phyloP scores from a whole-genome alignment of 352 stramenopile genomes.

The Saprolegnia diclina region DNA sequence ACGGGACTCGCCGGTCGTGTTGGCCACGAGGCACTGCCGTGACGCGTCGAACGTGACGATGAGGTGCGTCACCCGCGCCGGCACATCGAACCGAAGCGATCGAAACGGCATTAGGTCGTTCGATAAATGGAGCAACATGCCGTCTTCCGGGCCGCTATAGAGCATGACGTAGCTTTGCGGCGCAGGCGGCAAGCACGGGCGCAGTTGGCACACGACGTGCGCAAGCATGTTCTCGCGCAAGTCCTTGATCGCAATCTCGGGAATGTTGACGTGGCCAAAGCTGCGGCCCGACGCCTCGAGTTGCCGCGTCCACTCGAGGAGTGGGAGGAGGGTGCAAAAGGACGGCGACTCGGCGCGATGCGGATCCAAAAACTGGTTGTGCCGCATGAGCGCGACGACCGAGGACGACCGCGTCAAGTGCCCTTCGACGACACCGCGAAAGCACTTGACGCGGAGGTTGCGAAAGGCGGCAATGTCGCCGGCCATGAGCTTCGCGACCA shows the following conservation, averaged over 20 bases:
- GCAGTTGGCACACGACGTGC: constrained; percentile 19
- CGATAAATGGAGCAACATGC: constrained; percentile 19
- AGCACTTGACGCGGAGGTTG: constrained; percentile 5
- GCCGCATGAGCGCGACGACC: constrained; percentile 3
- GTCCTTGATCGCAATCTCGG: constrained; percentile 19
- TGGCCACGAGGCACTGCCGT: constrained; percentile 13
- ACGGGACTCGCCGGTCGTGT: constrained; percentile 19
- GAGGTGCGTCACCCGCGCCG: constrained; percentile 5
- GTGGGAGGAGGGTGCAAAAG: constrained; percentile 6
- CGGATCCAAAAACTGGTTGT: constrained; percentile 14
- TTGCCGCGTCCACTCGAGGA: constrained; percentile 19
- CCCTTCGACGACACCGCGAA: constrained; percentile 16
- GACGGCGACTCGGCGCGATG: neutral
- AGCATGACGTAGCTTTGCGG: neutral
- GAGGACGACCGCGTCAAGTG: constrained; percentile 3
- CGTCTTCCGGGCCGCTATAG: constrained; percentile 21
- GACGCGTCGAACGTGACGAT: constrained; percentile 16
- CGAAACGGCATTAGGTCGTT: neutral
- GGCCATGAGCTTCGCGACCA: neutral
- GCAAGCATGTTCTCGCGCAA: constrained; percentile 27
- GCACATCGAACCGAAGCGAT: neutral
- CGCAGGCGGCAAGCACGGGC: neutral
- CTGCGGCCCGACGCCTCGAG: constrained; percentile 8
- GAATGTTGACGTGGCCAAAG: constrained; percentile 19
- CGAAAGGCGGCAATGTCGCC: constrained; percentile 19